Conservation (phyloP, 2,329 filamentous ascomycete species). For the Aspergillus ochraceoroseus region DNA sequence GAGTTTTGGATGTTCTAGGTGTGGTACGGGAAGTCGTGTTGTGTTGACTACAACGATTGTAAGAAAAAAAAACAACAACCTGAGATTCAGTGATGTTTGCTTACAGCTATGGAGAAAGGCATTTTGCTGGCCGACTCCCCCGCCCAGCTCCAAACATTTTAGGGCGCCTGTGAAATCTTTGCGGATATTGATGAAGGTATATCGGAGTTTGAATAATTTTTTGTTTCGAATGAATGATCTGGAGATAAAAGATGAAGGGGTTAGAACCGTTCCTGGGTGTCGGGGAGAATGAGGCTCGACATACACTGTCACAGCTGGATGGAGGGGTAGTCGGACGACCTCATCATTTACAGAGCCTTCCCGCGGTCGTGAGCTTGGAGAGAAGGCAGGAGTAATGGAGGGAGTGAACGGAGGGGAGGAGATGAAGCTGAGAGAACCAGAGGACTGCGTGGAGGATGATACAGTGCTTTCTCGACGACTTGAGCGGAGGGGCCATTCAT, state of each 20-base stretch:
- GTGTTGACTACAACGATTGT: slow-evolving; percentile 34
- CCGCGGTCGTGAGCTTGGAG: slow-evolving; percentile 25
- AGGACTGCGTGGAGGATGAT: slow-evolving; percentile 26
- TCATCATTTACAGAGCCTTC: slow-evolving; percentile 32
- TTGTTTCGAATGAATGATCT: slow-evolving; percentile 40
- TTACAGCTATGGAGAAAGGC: slow-evolving; percentile 39
- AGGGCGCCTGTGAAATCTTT: slow-evolving; percentile 37
- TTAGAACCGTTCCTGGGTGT: neutral
- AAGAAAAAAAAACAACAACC: too few relatives aligned
- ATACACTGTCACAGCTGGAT: slow-evolving; percentile 34
- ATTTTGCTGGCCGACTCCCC: slow-evolving; percentile 34
- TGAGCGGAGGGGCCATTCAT: slow-evolving; percentile 30
- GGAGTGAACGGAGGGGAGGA: slow-evolving; percentile 23
- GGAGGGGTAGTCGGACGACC: slow-evolving; percentile 29
- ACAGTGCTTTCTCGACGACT: slow-evolving; percentile 24
- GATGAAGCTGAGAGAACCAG: slow-evolving; percentile 27
- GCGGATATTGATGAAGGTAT: slow-evolving; percentile 38
- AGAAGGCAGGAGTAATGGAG: slow-evolving; percentile 24
- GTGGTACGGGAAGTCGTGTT: slow-evolving; percentile 39
- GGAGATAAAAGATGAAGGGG: neutral
- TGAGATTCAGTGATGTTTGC: slow-evolving; percentile 15
- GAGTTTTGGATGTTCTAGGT: slow-evolving; percentile 41
- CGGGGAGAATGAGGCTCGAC: slow-evolving; percentile 7
- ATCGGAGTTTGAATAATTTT: slow-evolving; percentile 40
- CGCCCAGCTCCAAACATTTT: slow-evolving; percentile 38